Base-by-base conservation (phyloP, 495 filamentous ascomycete genomes). In the Trichoderma reesei region DNA sequence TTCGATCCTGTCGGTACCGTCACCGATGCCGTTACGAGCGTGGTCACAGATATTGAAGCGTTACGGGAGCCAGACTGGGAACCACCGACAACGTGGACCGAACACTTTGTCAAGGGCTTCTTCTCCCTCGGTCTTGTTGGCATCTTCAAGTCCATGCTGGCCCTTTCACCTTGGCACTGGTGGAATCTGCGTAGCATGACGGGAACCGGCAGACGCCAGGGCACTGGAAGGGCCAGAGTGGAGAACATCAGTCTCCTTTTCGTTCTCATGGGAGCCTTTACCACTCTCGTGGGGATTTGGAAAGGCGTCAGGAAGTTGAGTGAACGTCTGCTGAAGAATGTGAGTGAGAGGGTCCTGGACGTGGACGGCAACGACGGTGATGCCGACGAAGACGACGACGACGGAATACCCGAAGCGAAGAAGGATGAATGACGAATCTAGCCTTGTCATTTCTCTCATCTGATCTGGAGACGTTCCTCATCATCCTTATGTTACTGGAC, bases 21-120 rank as follows among this genome's bases (percentile, higher is more conserved):
- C 60, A 65, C 70, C 59, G 79, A 80, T 34, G 64, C 72, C 3
- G 72, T 81, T 34, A 66, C 68, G 38, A 75, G 68, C 36, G 67
- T 71, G 66, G 68, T 76, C 59, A 66, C 70, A 34, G 70, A 77
- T 62, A 70, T 72, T 48, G 79, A 80, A 18, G 66, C 68, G 9
- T 38, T 67, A 20, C 65, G 67, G 39, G 14, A 74, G 10, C 48
- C 72, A 6, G 74, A 75, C 33, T 78, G 81, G n/a, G 74, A 79
- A 16, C 79, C 82, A 41, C 72, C 76, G 41, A 70, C 75, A 3
- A 78, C 78, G 5, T 97, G 92, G 92, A 67, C 78, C 5, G 85
- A 87, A 63, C 94, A 98, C 70, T 92, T 97, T 68, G 11, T 92
- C 44, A 96, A 96, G 72, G 94, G 94, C 0, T 74, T 97, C 38